These are phyloP conservation scores for Arabis alpina DNA, from an alignment of 345 rosid genomes.

Conservation along the genomic window DNA sequence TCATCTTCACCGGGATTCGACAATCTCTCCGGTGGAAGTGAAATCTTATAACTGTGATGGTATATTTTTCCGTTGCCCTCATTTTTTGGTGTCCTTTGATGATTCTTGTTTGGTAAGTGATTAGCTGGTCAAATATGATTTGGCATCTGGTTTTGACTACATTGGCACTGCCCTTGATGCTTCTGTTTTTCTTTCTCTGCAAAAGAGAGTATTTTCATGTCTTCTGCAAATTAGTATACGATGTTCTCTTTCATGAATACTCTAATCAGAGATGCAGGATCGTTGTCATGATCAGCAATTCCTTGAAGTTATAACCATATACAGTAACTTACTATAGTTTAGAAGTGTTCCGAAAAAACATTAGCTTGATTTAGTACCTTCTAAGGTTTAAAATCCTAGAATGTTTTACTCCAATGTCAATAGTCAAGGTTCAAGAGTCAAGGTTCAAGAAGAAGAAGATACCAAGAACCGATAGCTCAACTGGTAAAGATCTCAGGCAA, in stretches of 20 bases:
- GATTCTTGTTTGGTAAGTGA: constrained; percentile 33
- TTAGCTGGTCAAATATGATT: constrained; percentile 17
- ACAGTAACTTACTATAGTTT: neutral
- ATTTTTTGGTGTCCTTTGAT: constrained; percentile 31
- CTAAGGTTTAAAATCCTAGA: too few species aligned
- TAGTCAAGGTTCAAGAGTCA: too few species aligned
- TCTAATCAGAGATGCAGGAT: neutral
- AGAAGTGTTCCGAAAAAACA: too few species aligned
- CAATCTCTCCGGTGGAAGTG: constrained; percentile 91
- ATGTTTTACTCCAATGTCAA: too few species aligned
- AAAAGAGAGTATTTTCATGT: neutral
- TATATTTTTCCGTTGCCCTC: constrained; percentile 9
- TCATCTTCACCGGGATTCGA: constrained; percentile 88
- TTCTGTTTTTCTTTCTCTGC: neutral
- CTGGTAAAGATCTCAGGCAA: too few species aligned
- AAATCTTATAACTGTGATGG: constrained; percentile 36
- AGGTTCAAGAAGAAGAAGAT: too few species aligned
- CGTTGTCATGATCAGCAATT: neutral
- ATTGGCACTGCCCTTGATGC: constrained; percentile 2
- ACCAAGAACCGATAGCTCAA: too few species aligned
- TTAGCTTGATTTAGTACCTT: too few species aligned
- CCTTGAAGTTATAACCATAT: neutral
- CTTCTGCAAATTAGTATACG: neutral
- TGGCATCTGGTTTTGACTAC: constrained; percentile 10
- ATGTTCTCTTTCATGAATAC: neutral